A percentile compares a stretch with the other conserved stretches of the same genome.
These are phyloP conservation scores for Ascochyta koolunga DNA, from an alignment of 2,329 filamentous ascomycete genomes.

Conservation along the genomic window DNA sequence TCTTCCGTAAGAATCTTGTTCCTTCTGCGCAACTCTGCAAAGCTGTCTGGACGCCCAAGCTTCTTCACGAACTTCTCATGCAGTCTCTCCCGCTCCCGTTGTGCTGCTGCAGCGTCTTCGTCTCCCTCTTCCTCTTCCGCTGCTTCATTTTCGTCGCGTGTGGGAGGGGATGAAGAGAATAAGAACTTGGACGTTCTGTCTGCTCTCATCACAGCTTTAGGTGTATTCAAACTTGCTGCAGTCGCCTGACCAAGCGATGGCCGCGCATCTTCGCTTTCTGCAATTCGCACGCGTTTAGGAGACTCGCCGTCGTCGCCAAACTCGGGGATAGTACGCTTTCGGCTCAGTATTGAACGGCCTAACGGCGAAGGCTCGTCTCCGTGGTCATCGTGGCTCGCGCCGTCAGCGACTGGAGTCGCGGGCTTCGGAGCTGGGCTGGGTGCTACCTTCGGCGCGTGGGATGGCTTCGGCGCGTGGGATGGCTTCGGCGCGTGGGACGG, in stretches of 20 bases:
- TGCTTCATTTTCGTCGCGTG: conserved; percentile 42
- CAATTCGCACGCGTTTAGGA: conserved; percentile 48
- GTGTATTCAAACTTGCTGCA: conserved; percentile 30
- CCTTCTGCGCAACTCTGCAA: conserved; percentile 69
- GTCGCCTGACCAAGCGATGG: conserved; percentile 32
- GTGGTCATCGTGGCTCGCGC: conserved; percentile 15
- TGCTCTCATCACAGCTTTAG: conserved; percentile 46
- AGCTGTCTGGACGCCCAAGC: conserved; percentile 82
- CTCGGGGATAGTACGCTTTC: conserved; percentile 47
- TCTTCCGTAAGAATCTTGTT: conserved; percentile 63
- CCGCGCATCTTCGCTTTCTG: conserved; percentile 26
- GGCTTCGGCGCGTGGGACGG: conserved; percentile 45
- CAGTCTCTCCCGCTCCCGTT: conserved; percentile 69
- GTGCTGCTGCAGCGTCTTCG: conserved; percentile 58
- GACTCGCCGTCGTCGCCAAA: conserved; percentile 46
- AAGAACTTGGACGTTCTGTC: conserved; percentile 64
- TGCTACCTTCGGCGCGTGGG: conserved; percentile 42
- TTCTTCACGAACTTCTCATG: conserved; percentile 90
- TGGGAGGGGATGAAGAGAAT: conserved; percentile 60
- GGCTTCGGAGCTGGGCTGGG: conserved; percentile 23
- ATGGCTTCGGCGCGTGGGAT: conserved; percentile 54
- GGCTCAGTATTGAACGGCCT: conserved; percentile 2
- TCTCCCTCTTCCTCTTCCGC: conserved; percentile 53
- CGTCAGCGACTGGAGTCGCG: conserved; percentile 28
- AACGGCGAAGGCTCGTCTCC: conserved; percentile 12